These are phyloP conservation scores for Hamamelis virginiana DNA, from an alignment of 164 flowering plant species.

Conservation along the genomic window DNA sequence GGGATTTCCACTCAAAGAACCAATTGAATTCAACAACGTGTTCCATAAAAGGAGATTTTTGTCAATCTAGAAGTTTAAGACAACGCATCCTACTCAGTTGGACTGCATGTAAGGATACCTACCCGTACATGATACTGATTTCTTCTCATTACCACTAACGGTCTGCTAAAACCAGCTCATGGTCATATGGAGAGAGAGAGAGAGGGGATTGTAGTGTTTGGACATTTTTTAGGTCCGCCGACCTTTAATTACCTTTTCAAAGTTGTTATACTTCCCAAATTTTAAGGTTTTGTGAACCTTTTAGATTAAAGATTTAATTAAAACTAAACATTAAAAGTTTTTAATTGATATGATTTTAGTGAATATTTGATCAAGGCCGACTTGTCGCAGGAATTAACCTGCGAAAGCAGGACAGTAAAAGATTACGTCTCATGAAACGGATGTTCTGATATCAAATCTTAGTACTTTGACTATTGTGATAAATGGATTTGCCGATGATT, in stretches of 20 bases:
- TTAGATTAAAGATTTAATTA: too few species aligned
- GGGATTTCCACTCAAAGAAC: neutral
- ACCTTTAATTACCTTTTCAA: slow-evolving; percentile 4
- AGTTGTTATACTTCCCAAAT: neutral
- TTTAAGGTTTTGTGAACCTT: neutral
- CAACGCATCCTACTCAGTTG: neutral
- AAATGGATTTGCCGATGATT: too few species aligned
- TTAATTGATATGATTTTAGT: too few species aligned
- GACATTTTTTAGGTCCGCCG: slow-evolving; percentile 1
- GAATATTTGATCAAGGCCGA: too few species aligned
- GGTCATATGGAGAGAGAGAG: too few species aligned
- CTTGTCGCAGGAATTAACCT: too few species aligned
- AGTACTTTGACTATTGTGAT: too few species aligned
- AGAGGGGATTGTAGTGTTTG: slow-evolving; percentile 1
- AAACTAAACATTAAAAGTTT: too few species aligned
- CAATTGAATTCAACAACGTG: neutral
- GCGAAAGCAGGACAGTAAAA: too few species aligned
- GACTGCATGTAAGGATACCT: neutral
- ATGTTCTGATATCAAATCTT: too few species aligned
- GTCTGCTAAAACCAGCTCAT: neutral
- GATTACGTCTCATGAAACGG: too few species aligned
- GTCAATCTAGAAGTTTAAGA: neutral
- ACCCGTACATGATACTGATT: neutral
- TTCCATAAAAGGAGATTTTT: neutral
- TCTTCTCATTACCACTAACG: neutral